phyloP scores from a whole-genome alignment of 371 early-diverging fungal genomes.

The Mucor irregularis region DNA sequence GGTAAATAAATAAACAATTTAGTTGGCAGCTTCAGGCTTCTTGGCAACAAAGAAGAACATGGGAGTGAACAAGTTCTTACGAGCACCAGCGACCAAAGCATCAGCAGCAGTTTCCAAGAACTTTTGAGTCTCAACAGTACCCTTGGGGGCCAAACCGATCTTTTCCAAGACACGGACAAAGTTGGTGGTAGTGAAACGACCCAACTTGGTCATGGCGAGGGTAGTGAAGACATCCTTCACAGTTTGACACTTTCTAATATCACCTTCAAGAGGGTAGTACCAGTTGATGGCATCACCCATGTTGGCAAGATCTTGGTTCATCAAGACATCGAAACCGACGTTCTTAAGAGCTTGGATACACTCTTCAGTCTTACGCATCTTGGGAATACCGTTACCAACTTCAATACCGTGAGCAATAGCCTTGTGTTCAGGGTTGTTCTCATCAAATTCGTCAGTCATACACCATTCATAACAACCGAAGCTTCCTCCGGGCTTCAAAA shows the following conservation, averaged over 20 bases:
- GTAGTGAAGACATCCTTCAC: slow-evolving; percentile 62
- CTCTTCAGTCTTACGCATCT: slow-evolving; percentile 72
- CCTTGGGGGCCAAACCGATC: slow-evolving; percentile 79
- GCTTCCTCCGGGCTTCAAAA: slow-evolving; percentile 87
- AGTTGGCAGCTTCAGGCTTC: slow-evolving; percentile 67
- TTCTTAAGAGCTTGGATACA: slow-evolving; percentile 75
- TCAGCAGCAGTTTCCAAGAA: slow-evolving; percentile 82
- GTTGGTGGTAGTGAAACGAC: slow-evolving; percentile 66
- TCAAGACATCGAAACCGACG: slow-evolving; percentile 84
- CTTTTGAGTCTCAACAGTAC: slow-evolving; percentile 78
- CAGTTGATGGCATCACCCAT: slow-evolving; percentile 72
- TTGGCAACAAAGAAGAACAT: slow-evolving; percentile 92
- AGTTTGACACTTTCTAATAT: slow-evolving; percentile 54
- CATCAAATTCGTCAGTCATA: slow-evolving; percentile 83
- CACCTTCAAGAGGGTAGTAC: slow-evolving; percentile 80
- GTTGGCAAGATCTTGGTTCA: slow-evolving; percentile 69
- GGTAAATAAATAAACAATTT: too few species aligned
- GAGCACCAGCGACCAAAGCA: slow-evolving; percentile 76
- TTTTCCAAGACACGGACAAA: slow-evolving; percentile 72
- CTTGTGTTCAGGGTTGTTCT: slow-evolving; percentile 68
- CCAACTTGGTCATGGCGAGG: slow-evolving; percentile 54
- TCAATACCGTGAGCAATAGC: slow-evolving; percentile 83
- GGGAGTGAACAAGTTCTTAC: slow-evolving; percentile 83
- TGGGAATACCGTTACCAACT: slow-evolving; percentile 85
- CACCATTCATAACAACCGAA: slow-evolving; percentile 95